Base-by-base conservation (phyloP, 2,329 filamentous ascomycete species). In the Xylaria sp. region DNA sequence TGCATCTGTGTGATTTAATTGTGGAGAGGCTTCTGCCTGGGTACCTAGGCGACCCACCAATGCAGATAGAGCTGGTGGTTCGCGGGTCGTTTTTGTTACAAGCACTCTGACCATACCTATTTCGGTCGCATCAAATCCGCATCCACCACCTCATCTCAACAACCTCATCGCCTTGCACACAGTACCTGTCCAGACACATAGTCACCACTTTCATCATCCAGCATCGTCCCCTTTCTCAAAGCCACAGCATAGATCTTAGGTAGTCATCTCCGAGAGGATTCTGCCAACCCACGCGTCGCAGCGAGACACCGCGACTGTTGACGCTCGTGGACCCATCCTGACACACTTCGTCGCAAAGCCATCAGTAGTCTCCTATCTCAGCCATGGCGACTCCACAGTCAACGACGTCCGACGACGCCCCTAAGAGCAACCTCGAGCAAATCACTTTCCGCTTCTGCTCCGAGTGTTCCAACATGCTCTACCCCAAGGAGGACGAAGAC, bases 381-480 rank as follows among this genome's bases (percentile, higher is more conserved):
- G 74, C 70, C 60, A 90, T 91, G 89, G 85, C 89, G 34, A 86
- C 88, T 12, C 88, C 88, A 39, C 83, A 86, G 70, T 86, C 87
- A 34, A 86, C 82, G 55, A 79, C 83, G 72, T 82, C 84, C 55
- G 81, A 77, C 72, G 78, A 79, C 25, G 77, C 78, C 60, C 81
- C 78, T 68, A 84, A 86, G 76, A 86, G 86, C 77, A 84, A 84
- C 74, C 84, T 85, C 73, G 90, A 95, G 83, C 94, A 97, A 81
- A 94, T 98, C 82, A 94, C 93, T 57, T 99, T 98, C 83, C 92
- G 93, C 78, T 99, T 99, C 87, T 99, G 96, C 86, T 94, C 94
- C 76, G 96, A 99, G 87, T 99, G 96, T 85, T 97, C 94, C 77
- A 99, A 99, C 86, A 92, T 99, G 88, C 87, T 99, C 65, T 98